Conservation (phyloP, 2,329 filamentous ascomycete genomes). For the Samsoniella hepiali region DNA sequence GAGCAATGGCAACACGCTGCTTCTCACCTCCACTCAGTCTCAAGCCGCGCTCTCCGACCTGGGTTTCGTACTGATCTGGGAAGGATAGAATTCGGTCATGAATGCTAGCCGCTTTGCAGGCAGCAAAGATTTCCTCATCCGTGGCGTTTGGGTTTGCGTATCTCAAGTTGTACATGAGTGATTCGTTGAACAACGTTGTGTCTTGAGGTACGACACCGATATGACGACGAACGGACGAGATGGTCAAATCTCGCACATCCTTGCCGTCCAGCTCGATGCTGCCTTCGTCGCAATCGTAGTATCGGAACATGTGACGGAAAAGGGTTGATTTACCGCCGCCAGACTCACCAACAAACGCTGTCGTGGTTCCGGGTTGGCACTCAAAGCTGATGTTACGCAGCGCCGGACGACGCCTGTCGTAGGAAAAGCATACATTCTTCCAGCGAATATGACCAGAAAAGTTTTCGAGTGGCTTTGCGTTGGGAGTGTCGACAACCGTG, state of each 20-base stretch:
- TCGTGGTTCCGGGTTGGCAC: slow-evolving; percentile 86
- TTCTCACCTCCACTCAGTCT: slow-evolving; percentile 88
- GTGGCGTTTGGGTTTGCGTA: slow-evolving; percentile 81
- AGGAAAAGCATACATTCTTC: slow-evolving; percentile 85
- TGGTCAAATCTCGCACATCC: slow-evolving; percentile 81
- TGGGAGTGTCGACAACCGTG: slow-evolving; percentile 76
- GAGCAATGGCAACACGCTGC: slow-evolving; percentile 88
- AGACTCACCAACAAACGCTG: slow-evolving; percentile 92
- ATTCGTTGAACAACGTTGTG: slow-evolving; percentile 91
- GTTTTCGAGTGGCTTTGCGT: slow-evolving; percentile 57
- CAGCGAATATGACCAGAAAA: slow-evolving; percentile 84
- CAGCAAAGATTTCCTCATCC: slow-evolving; percentile 76
- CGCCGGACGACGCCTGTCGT: slow-evolving; percentile 82
- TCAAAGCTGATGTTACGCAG: slow-evolving; percentile 80
- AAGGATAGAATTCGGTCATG: slow-evolving; percentile 89
- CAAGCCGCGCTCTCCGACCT: slow-evolving; percentile 85
- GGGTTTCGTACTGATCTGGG: slow-evolving; percentile 83
- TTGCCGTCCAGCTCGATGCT: slow-evolving; percentile 80
- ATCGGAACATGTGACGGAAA: slow-evolving; percentile 92
- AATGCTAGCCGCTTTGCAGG: slow-evolving; percentile 83
- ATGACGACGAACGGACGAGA: slow-evolving; percentile 85
- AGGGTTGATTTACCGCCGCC: slow-evolving; percentile 96
- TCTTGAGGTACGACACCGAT: slow-evolving; percentile 98
- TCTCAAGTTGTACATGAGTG: slow-evolving; percentile 89
- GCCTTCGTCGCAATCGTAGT: slow-evolving; percentile 82